phyloP scores from a whole-genome alignment of 169 alveolate genomes.

The Plasmodium ovale region DNA sequence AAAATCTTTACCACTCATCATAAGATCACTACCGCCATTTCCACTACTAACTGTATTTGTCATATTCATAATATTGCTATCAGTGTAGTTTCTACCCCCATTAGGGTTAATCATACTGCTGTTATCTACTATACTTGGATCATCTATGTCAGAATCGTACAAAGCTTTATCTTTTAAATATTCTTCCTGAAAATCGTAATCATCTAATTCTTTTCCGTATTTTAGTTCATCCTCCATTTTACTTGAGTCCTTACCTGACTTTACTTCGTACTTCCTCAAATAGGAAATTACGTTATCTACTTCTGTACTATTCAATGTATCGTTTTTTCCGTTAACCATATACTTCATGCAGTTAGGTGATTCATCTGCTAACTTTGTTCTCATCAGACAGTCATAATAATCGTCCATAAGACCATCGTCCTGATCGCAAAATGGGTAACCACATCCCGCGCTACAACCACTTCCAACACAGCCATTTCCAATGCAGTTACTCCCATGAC shows the following conservation, averaged over 20 bases:
- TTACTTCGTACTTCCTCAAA: constrained; percentile 52
- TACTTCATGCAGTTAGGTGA: constrained; percentile 36
- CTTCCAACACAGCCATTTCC: neutral
- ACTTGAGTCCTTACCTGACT: constrained; percentile 13
- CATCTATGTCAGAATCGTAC: constrained; percentile 68
- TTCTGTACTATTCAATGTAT: constrained; percentile 29
- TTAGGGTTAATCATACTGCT: constrained; percentile 6
- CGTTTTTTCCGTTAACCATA: constrained; percentile 41
- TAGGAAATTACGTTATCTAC: constrained; percentile 50
- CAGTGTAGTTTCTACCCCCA: neutral
- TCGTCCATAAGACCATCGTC: constrained; percentile 42
- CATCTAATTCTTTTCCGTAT: constrained; percentile 19
- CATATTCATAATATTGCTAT: neutral
- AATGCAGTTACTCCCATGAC: neutral
- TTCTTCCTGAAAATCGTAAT: constrained; percentile 60
- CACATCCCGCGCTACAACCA: neutral
- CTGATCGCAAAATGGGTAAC: constrained; percentile 4
- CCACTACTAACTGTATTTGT: neutral
- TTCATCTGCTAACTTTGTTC: constrained; percentile 53
- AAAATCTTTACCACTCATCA: constrained; percentile 4
- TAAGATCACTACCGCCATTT: neutral
- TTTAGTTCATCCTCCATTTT: constrained; percentile 24
- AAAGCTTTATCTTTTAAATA: constrained; percentile 56
- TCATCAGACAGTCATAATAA: constrained; percentile 69
- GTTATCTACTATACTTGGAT: neutral